Evolutionary conservation across 2,329 filamentous ascomycete genomes (phyloP), one percentile per base, ranked within the genome.

Genomic region (Aspergillus sp.): DNA sequence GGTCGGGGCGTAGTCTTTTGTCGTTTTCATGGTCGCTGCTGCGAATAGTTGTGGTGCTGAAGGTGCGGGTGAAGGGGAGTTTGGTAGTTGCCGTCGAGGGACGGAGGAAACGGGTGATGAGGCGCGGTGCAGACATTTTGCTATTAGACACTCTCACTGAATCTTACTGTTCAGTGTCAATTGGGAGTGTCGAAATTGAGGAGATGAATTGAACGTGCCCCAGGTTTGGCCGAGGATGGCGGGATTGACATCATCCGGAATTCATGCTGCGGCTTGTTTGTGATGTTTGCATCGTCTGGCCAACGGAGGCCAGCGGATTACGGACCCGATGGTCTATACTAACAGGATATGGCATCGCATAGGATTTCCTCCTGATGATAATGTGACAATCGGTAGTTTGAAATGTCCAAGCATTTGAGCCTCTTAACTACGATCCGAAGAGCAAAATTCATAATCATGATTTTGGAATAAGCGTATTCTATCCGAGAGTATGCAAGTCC

Each of bases 11-110:
- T 39, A 12, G 15, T 7, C 15, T 35, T 50, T 75, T 71, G 48
- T 76, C 73, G 56, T 76, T 78, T 53, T 72, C 62, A 59, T 77
- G 77, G 53, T 72, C 62, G 44, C 69, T 43, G 41, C 17, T 66
- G 25, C 60, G 63, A 48, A 62, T 52, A 52, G 56, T 54, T 49
- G 63, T 60, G 42, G 57, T 60, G 46, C 60, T 58, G 55, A 69
- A 67, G n/a, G 61, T 49, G 41, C 64, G 59, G 41, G 63, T 59
- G 41, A 68, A 48, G 3, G 56, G 45, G 43, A 56, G 32, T 4
- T 12, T 30, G 6, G 37, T 22, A 12, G 54, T 38, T 3, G 54
- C 57, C 17, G 55, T 49, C 30, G 68, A 59, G 27, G 74, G 64
- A 51, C 75, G 70, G 49, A 71, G 61, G 17, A 72, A 69, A 64